Conservation (phyloP, 2,329 filamentous ascomycete genomes). For the Lachnellula cervina region DNA sequence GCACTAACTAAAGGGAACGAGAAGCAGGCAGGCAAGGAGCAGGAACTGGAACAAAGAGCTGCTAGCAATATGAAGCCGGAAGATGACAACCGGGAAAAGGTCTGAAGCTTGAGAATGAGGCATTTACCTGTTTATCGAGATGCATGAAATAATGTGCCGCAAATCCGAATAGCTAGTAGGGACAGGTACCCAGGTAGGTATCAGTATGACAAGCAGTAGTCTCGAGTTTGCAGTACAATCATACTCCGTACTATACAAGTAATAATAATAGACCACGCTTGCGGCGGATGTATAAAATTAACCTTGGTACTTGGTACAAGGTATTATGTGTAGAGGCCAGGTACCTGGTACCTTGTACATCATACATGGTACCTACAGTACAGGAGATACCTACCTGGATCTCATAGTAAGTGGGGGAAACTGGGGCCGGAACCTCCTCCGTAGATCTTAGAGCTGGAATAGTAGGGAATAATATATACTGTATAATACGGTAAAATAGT, state of each 20-base stretch:
- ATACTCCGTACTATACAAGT: too few species aligned
- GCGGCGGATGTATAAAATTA: not conserved
- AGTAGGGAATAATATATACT: too few species aligned
- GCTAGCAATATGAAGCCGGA: not conserved
- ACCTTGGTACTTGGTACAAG: not conserved
- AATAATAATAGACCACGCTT: not conserved
- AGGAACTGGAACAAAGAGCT: not conserved
- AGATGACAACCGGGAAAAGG: not conserved
- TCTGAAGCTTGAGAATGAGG: not conserved
- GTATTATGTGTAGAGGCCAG: too few species aligned
- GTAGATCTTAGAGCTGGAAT: too few species aligned
- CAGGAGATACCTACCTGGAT: too few species aligned
- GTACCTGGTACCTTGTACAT: too few species aligned
- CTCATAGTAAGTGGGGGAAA: too few species aligned
- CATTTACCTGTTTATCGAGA: not conserved
- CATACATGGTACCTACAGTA: too few species aligned
- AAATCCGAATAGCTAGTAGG: not conserved
- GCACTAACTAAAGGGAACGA: not conserved
- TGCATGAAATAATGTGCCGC: not conserved
- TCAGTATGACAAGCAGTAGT: not conserved
- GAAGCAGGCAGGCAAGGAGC: not conserved
- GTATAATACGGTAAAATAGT: too few species aligned
- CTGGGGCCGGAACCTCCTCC: too few species aligned
- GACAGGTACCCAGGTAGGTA: not conserved
- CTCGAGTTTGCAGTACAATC: not conserved